Evolutionary conservation across 169 alveolate species (phyloP).

Genomic region (Miamiensis avidus): DNA sequence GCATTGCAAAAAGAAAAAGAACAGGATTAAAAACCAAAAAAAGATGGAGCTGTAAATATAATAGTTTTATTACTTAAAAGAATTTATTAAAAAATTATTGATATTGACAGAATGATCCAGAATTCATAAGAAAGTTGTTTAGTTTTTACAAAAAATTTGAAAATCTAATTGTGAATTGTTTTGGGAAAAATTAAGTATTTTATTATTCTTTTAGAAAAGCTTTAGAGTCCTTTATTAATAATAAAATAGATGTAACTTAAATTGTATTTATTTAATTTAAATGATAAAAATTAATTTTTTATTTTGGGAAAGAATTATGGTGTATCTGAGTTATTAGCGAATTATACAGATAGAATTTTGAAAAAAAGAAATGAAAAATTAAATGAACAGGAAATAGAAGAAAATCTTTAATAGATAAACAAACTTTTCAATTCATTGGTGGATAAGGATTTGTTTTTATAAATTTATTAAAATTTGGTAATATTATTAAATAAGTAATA

Average conservation of each 20-base stretch:
- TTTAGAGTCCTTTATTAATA: conserved; percentile 11
- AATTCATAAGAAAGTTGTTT: neutral
- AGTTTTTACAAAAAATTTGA: neutral
- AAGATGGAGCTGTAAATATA: neutral
- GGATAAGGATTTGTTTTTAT: conserved; percentile 22
- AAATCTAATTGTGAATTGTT: conserved; percentile 3
- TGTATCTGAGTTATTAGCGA: conserved; percentile 10
- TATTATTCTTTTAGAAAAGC: neutral
- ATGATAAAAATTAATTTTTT: too few species aligned
- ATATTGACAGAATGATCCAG: neutral
- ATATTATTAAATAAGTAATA: too few species aligned
- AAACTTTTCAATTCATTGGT: conserved; percentile 10
- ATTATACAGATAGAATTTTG: conserved; percentile 13
- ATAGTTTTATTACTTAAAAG: too few species aligned
- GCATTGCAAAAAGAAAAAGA: neutral
- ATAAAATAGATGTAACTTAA: neutral
- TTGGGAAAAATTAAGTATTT: neutral
- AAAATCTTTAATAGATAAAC: conserved; percentile 3
- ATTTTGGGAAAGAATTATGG: conserved; percentile 6
- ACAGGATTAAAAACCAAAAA: neutral
- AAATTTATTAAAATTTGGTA: neutral
- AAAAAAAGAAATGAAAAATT: neutral
- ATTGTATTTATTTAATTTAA: too few species aligned
- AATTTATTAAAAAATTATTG: too few species aligned
- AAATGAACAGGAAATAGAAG: conserved; percentile 14